phyloP scores from a whole-genome alignment of 2,329 filamentous ascomycete species.

The Dothideomycetes sp. region DNA sequence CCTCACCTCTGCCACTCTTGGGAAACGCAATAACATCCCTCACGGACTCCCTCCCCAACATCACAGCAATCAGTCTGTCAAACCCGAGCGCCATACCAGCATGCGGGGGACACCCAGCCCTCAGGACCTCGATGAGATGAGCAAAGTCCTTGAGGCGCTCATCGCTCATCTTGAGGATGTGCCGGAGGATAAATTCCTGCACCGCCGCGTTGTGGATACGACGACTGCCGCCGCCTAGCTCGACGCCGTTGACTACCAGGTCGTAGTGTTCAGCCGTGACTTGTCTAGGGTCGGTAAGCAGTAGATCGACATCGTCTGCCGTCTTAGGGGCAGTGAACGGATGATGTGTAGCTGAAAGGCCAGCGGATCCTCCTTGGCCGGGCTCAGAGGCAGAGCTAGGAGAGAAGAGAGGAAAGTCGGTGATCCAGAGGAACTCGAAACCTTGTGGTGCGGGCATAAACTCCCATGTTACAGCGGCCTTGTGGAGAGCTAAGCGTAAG shows the following conservation, averaged over 20 bases:
- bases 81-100: conserved; percentile 90
- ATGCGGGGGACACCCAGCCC: conserved; percentile 84
- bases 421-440: conserved; percentile 74
- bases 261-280: conserved; percentile 87
- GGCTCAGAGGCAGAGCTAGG: conserved; percentile 53
- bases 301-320: conserved; percentile 58
- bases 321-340: conserved; percentile 85
- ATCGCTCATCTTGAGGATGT: conserved; percentile 68
- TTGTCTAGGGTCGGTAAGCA: conserved; percentile 59
- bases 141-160: conserved; percentile 68
- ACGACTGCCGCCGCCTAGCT: conserved; percentile 83
- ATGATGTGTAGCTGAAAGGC: conserved; percentile 82
- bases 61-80: conserved; percentile 70
- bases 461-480: conserved; percentile 52
- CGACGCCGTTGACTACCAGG: conserved; percentile 87
- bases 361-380: conserved; percentile 70
- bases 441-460: conserved; percentile 40
- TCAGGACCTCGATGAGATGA: conserved; percentile 72
- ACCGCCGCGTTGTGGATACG: conserved; percentile 79
- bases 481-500: conserved; percentile 59
- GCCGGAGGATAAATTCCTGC: conserved; percentile 74
- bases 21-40: conserved; percentile 95
- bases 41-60: conserved; percentile 67
- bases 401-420: conserved; percentile 86
- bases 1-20: conserved; percentile 83